Evolutionary conservation across 441 rosid species (phyloP).

Genomic region (Lepidium campestre): DNA sequence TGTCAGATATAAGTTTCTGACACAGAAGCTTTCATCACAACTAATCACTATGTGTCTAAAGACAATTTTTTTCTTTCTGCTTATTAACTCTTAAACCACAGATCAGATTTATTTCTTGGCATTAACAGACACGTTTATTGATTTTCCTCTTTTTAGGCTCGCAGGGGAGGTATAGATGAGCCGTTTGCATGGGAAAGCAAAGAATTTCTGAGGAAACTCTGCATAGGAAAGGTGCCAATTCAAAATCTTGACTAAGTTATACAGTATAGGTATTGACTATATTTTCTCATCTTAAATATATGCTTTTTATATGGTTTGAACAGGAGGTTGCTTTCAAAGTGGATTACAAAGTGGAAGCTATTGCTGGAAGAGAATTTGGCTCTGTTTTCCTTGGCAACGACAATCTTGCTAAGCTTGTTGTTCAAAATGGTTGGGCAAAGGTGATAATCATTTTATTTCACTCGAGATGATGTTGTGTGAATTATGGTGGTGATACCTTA

Average conservation of each 20-base stretch:
- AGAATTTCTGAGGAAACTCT: conserved; percentile 85
- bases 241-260: not conserved
- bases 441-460: not conserved
- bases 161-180: conserved; percentile 85
- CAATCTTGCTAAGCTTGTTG: conserved; percentile 22
- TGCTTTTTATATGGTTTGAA: not conserved
- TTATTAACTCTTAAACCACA: not conserved
- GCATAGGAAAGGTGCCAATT: conserved; percentile 81
- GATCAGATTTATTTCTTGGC: not conserved
- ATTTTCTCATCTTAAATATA: not conserved
- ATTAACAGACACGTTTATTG: not conserved
- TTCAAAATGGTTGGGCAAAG: conserved; percentile 29
- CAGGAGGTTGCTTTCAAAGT: conserved; percentile 90
- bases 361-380: conserved; percentile 40
- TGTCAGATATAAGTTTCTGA: not conserved
- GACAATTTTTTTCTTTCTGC: not conserved
- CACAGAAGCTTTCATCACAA: not conserved
- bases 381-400: conserved; percentile 31
- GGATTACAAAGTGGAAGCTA: conserved; percentile 69
- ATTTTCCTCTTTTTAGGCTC: conserved; percentile 48
- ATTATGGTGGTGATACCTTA: not conserved
- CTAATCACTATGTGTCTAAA: not conserved
- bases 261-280: not conserved
- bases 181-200: conserved; percentile 96
- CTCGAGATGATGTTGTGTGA: not conserved